A percentile compares a stretch with the other conserved stretches of the same genome.
Conservation (phyloP, 768 basidiomycete species). For the Mycena epipterygia region DNA sequence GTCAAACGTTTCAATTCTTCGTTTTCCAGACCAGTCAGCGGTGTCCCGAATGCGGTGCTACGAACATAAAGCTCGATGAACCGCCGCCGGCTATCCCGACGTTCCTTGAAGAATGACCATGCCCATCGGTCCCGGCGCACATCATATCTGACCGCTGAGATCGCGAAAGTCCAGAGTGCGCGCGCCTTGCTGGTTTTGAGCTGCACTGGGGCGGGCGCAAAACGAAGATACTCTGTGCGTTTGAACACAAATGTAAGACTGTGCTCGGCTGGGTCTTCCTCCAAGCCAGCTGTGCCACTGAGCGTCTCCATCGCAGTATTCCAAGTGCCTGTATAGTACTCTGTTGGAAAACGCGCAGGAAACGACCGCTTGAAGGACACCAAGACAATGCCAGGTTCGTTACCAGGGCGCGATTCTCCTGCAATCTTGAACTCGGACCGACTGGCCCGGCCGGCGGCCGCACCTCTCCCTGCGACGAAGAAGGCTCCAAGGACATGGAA, state of each 20-base stretch:
- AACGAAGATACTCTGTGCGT: constrained; percentile 42
- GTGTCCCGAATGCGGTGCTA: constrained; percentile 36
- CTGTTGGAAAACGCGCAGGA: not conserved
- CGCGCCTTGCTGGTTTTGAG: constrained; percentile 41
- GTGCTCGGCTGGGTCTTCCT: constrained; percentile 22
- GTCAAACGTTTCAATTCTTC: constrained; percentile 26
- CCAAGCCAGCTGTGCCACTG: not conserved
- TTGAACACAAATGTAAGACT: constrained; percentile 43
- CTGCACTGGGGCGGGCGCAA: constrained; percentile 42
- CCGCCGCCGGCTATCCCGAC: constrained; percentile 40
- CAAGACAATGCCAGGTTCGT: not conserved
- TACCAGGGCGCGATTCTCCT: constrained; percentile 15
- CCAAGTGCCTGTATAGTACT: constrained; percentile 25
- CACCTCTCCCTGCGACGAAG: not conserved
- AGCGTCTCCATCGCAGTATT: constrained; percentile 19
- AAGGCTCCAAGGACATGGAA: constrained; percentile 20
- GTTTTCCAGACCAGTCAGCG: constrained; percentile 32
- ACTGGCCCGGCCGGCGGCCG: constrained; percentile 23
- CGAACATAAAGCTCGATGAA: constrained; percentile 47
- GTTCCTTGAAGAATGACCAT: constrained; percentile 47
- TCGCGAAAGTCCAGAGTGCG: constrained; percentile 50
- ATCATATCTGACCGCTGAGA: constrained; percentile 37
- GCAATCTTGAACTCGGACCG: constrained; percentile 16
- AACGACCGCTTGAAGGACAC: constrained; percentile 28
- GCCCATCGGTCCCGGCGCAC: constrained; percentile 43